A percentile compares a stretch with the other conserved stretches of the same genome.
Evolutionary conservation across 2,329 filamentous ascomycete genomes (phyloP).

Genomic region (Xylaria sp.): DNA sequence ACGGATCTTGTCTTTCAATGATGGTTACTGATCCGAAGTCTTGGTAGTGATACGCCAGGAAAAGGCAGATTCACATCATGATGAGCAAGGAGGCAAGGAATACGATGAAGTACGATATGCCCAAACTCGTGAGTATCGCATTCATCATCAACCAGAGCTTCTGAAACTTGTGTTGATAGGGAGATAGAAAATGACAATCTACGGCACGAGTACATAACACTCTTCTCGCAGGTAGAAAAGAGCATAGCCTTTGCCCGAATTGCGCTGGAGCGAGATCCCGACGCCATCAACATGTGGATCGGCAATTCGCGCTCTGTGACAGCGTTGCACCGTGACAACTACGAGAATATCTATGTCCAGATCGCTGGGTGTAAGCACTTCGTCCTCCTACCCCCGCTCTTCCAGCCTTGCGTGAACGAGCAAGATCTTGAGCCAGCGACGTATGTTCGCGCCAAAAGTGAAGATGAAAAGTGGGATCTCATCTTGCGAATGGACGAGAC

Average conservation of each 20-base stretch:
- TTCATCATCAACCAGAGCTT: not conserved
- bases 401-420: conserved; percentile 73
- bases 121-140: conserved; percentile 66
- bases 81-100: conserved; percentile 35
- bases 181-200: conserved; percentile 78
- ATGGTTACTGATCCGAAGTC: not conserved
- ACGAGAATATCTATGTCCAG: conserved; percentile 85
- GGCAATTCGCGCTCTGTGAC: conserved; percentile 74
- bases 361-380: conserved; percentile 77
- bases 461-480: conserved; percentile 7
- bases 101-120: conserved; percentile 67
- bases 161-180: conserved; percentile 2
- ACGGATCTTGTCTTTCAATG: not conserved
- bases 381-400: conserved; percentile 73
- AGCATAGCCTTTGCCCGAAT: conserved; percentile 75
- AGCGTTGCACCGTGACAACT: conserved; percentile 80
- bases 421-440: conserved; percentile 59
- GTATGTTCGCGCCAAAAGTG: conserved; percentile 53
- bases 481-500: conserved; percentile 21
- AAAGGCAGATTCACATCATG: conserved; percentile 30
- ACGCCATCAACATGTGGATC: conserved; percentile 85
- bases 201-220: conserved; percentile 69
- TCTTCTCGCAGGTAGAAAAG: conserved; percentile 67
- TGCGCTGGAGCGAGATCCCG: conserved; percentile 66
- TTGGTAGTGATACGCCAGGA: conserved; percentile 61